Evolutionary conservation across 2,329 filamentous ascomycete genomes (phyloP).

Genomic region (Ophioceras dolichostomum): DNA sequence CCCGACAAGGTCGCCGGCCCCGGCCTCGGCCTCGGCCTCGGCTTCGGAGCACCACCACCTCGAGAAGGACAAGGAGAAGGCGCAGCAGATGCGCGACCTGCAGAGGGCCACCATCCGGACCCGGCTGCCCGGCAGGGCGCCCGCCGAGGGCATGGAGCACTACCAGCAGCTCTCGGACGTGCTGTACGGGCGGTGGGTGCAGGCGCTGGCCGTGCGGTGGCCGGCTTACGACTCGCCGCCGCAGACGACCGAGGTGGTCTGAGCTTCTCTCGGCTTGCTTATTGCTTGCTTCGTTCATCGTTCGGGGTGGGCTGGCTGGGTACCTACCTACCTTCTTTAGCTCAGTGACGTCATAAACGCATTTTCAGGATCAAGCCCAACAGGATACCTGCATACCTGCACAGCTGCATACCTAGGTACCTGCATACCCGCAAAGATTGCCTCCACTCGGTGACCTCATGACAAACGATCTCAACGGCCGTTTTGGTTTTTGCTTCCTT

Average conservation of each 20-base stretch:
- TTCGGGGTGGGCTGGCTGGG: too few relatives aligned
- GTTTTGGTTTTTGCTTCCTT: too few relatives aligned
- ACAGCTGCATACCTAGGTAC: too few relatives aligned
- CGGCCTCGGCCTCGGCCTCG: slow-evolving; percentile 10
- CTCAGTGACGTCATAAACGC: not conserved
- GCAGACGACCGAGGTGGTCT: not conserved
- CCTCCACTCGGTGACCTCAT: too few relatives aligned
- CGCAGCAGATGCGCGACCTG: slow-evolving; percentile 21
- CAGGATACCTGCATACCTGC: too few relatives aligned
- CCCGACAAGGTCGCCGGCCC: slow-evolving; percentile 1
- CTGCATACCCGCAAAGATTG: too few relatives aligned
- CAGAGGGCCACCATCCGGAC: slow-evolving; percentile 36
- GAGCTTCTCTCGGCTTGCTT: not conserved
- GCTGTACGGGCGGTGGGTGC: slow-evolving; percentile 81
- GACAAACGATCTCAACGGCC: too few relatives aligned
- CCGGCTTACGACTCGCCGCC: slow-evolving; percentile 3
- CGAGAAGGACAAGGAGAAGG: slow-evolving; percentile 16
- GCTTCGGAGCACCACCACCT: too few relatives aligned
- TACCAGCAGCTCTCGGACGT: slow-evolving; percentile 81
- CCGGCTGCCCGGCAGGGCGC: slow-evolving; percentile 38
- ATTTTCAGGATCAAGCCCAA: too few relatives aligned
- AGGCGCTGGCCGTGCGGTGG: slow-evolving; percentile 51
- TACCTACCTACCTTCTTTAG: too few relatives aligned
- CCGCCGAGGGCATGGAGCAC: slow-evolving; percentile 74
- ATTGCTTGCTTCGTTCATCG: too few relatives aligned